Evolutionary conservation across 345 rosid genomes (phyloP), one percentile per base, ranked within the genome.

Genomic region (Eucalyptus fibrosa): DNA sequence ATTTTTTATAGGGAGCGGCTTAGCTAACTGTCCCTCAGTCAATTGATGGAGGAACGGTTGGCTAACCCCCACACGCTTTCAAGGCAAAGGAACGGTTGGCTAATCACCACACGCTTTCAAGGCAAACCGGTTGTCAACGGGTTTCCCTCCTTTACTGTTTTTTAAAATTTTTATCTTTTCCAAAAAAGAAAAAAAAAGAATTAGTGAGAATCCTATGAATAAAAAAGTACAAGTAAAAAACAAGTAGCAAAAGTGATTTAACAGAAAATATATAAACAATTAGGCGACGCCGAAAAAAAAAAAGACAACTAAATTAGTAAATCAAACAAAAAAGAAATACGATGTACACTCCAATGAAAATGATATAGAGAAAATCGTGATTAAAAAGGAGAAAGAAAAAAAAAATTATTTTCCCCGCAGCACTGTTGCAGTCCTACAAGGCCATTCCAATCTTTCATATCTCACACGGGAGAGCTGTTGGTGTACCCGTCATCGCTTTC

Each of bases 391-490:
- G 28, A 9, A 40, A 21, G 12, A 37, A 19, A 72, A 3, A 37
- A 69, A 72, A 72, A 37, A 9, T 37, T 77, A 15, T 40, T 40
- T 40, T 19, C 28, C 47, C 85, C 47, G 30, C 85, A 77, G 85
- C 16, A 40, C 16, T 11, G 16, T 77, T 9, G 47, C 30, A 77
- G 85, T 21, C 24, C 47, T 3, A 6, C 77, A 8, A 16, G 77
- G 37, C 77, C 77, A n/a, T 65, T n/a, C 77, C 77, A 15, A 65
- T n/a, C 37, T 65, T 65, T 65, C 37, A 65, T n/a, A 7, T 45
- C 88, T 83, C 88, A 89, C 55, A 88, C 88, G 28, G 90, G 91
- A 87, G 91, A 77, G 89, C 90, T 88, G 82, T 91, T 90, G 28
- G 89, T 87, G 89, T 67, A 72, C 86, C 89, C 92, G 40, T 53